Conservation (phyloP, 73 alveolate genomes). For the Strombidium stylifer region DNA sequence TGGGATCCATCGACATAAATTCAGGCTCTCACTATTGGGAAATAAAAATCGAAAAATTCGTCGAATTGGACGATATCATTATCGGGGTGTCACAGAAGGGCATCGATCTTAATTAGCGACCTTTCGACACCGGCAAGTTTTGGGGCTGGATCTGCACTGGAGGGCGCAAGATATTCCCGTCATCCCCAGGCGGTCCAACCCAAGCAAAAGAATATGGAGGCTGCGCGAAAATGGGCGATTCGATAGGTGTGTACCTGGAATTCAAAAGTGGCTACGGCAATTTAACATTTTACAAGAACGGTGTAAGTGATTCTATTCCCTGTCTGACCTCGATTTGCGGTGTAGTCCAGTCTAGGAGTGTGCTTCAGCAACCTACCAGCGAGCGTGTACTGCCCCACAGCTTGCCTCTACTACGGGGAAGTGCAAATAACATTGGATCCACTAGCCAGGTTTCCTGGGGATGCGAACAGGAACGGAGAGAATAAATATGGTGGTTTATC, state of each 20-base stretch:
- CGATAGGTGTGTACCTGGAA: conserved; percentile 50
- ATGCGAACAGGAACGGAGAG: background rate
- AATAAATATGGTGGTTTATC: no score
- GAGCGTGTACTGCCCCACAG: conserved; percentile 47
- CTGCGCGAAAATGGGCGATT: conserved; percentile 44
- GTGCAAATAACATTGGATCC: conserved; percentile 58
- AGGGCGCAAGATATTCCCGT: conserved; percentile 44
- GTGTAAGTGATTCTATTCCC: background rate
- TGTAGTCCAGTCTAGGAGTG: conserved; percentile 23
- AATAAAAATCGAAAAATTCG: conserved; percentile 44
- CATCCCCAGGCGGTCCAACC: conserved; percentile 19
- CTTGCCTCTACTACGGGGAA: conserved; percentile 57
- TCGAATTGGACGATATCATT: conserved; percentile 55
- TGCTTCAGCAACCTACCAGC: conserved; percentile 47
- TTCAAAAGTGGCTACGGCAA: conserved; percentile 44
- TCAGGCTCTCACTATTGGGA: conserved; percentile 66
- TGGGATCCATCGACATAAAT: conserved; percentile 50
- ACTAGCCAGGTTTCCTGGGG: conserved; percentile 32
- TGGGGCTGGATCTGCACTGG: conserved; percentile 65
- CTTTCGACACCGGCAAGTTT: conserved; percentile 38
- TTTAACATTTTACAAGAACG: conserved; percentile 34
- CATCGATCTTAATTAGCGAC: conserved; percentile 27
- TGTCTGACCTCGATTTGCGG: background rate
- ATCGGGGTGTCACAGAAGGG: conserved; percentile 43
- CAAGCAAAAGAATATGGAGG: conserved; percentile 60